A percentile compares a stretch with the other conserved stretches of the same genome.
Conservation (phyloP, 192 early-diverging fungal genomes). For the Backusella westeae region DNA sequence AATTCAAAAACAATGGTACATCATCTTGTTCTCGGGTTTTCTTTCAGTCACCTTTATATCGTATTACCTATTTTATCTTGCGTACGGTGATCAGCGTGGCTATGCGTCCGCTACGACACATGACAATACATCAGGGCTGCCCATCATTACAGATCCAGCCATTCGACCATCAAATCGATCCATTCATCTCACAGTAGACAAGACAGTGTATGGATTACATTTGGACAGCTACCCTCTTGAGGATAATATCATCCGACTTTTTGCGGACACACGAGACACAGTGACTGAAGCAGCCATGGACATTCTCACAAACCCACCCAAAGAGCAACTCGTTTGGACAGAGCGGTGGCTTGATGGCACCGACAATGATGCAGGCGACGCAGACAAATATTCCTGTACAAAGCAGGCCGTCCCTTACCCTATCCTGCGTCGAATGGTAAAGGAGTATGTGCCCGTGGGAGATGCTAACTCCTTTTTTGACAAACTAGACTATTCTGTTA, state of each 20-base stretch:
- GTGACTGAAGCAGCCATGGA: not conserved
- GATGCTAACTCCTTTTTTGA: constrained; percentile 3
- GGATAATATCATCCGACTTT: constrained; percentile 1
- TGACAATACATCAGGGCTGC: not conserved
- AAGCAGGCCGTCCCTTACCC: constrained; percentile 13
- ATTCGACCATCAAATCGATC: not conserved
- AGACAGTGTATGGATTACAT: not conserved
- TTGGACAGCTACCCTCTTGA: constrained; percentile 13
- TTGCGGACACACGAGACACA: not conserved
- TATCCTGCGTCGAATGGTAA: constrained; percentile 14
- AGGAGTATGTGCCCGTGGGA: not conserved
- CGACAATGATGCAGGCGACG: not conserved
- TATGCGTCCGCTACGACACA: not conserved
- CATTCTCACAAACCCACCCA: not conserved
- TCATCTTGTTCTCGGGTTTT: not conserved
- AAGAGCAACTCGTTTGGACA: constrained; percentile 1
- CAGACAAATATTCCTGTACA: not conserved
- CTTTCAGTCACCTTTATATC: constrained; percentile 2
- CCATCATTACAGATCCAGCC: not conserved
- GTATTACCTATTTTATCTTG: not conserved
- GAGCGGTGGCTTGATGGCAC: not conserved
- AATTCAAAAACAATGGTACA: constrained; percentile 1
- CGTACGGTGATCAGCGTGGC: not conserved
- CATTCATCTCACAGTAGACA: not conserved
- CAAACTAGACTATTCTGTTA: not conserved